Conservation (phyloP, 768 basidiomycete genomes). For the Lactarius sanguifluus region DNA sequence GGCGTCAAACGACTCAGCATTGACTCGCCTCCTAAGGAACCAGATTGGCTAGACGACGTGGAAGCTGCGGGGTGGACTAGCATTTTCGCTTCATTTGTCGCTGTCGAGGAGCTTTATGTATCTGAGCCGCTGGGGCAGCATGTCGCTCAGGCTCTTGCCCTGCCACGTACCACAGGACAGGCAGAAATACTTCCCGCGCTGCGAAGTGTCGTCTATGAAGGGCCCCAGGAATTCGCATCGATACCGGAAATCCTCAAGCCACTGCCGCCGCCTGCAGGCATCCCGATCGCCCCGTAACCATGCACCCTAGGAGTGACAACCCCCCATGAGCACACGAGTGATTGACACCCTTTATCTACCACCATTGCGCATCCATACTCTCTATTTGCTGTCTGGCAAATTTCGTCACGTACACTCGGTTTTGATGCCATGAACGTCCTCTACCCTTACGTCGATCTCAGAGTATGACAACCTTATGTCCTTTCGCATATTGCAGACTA, state of each 20-base stretch:
- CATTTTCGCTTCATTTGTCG: background rate
- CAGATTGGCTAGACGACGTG: background rate
- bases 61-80: background rate
- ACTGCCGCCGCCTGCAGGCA: background rate
- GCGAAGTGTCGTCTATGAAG: background rate
- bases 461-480: background rate
- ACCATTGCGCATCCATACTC: background rate
- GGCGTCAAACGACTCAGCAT: background rate
- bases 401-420: background rate
- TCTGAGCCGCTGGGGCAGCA: background rate
- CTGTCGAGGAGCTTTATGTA: constrained; percentile 3
- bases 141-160: background rate
- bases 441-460: background rate
- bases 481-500: too few species aligned
- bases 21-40: background rate
- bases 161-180: background rate
- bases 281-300: background rate
- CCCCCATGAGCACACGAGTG: background rate
- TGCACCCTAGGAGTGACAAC: background rate
- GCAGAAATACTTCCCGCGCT: background rate
- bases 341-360: background rate
- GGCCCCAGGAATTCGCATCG: background rate
- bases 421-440: background rate
- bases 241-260: background rate
- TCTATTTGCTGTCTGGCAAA: background rate